Evolutionary conservation across 176 grass and related monocot species (phyloP), one percentile per base, ranked within the genome.

Genomic region (Cenchrus fungigraminus): DNA sequence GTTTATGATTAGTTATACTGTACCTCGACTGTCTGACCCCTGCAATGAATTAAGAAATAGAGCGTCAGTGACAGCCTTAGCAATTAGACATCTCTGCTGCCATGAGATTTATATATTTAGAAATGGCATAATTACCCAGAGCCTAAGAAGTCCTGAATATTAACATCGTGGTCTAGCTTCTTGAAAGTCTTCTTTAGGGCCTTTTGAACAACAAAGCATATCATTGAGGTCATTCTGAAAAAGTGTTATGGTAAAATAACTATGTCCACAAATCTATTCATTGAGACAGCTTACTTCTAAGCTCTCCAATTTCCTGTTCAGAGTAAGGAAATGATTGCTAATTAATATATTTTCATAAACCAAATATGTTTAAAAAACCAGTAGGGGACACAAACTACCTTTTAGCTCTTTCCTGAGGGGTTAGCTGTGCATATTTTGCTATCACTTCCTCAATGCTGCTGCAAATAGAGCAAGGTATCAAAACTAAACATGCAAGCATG

Each of bases 151-250:
- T 95, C 93, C 53, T 92, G 93, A 83, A 95, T 90, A 86, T 95
- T 92, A 59, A 95, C 88, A 82, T 95, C 90, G 53, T 95, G 93
- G 54, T 95, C 93, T 37, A 95, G 86, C 70, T 95, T 95, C 90
- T 95, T 92, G 93, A 95, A 95, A 75, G 93, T 90, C 77, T 95
- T 95, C 86, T 90, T 90, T 20, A 95, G 83, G 40, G 90, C 88
- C 90, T 95, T 84, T 74, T 40, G 58, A 59, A 87, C 16, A 84
- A 84, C 63, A 81, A 89, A 80, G 13, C 17, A 61, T 29, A 70
- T 47, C 19, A 50, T n/a, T 86, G 43, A 85, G 60, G 49, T 60
- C 2, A 81, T 57, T 81, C 68, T 80, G 9, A 84, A 79, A 70
- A 70, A n/a, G 32, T 66, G 76, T 45, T 68, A 46, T 22, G 42